Percentiles rank a stretch among this genome's conserved stretches.
Conservation (phyloP, 768 basidiomycete genomes). For the Mycena capillaripes region DNA sequence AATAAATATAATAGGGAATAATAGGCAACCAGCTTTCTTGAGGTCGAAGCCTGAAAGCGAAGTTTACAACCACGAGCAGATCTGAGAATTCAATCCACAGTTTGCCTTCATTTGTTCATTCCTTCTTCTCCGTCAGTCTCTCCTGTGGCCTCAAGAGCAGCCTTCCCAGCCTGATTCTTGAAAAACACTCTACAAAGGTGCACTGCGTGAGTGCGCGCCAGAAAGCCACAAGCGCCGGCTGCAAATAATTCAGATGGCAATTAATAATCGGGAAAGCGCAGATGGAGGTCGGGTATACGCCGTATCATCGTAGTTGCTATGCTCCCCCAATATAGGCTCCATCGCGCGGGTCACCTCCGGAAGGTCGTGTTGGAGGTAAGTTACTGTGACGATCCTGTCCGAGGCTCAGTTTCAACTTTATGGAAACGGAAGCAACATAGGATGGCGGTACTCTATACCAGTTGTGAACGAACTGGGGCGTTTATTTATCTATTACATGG, state of each 20-base stretch:
- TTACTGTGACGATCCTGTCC: conserved; percentile 75
- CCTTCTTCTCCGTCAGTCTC: too few relatives aligned
- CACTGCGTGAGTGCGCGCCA: conserved; percentile 74
- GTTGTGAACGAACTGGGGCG: conserved; percentile 62
- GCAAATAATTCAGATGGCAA: too few relatives aligned
- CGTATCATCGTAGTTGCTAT: conserved; percentile 75
- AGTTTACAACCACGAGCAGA: too few relatives aligned
- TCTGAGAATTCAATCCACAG: too few relatives aligned
- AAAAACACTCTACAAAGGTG: conserved; percentile 76
- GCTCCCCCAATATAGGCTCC: conserved; percentile 65
- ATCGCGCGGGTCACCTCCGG: conserved; percentile 68
- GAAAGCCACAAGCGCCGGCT: conserved; percentile 72
- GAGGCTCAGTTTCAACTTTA: conserved; percentile 35
- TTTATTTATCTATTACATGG: too few relatives aligned
- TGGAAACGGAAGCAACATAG: conserved; percentile 29
- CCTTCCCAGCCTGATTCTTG: conserved; percentile 54
- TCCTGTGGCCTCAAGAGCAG: not conserved
- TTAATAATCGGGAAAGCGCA: too few relatives aligned
- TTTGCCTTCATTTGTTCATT: too few relatives aligned
- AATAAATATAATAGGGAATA: too few relatives aligned
- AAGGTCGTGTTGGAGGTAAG: conserved; percentile 75
- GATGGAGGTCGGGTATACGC: conserved; percentile 42
- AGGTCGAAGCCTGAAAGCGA: too few relatives aligned
- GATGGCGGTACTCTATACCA: conserved; percentile 53
- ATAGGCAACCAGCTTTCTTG: too few relatives aligned